phyloP scores from a whole-genome alignment of 2,329 filamentous ascomycete species.

The Ciborinia camelliae region DNA sequence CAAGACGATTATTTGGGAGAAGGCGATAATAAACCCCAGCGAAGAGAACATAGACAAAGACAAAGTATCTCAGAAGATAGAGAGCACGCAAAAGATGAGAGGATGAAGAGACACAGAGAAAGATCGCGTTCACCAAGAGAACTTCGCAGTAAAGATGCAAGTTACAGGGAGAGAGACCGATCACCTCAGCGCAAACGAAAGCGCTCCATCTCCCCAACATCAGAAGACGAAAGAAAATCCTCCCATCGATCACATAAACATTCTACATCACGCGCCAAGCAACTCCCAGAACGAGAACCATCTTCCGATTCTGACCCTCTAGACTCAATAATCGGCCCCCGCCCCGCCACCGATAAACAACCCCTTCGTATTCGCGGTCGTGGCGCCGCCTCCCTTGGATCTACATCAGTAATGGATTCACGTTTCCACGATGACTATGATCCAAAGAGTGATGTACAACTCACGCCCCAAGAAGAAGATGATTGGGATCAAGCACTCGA shows the following conservation, averaged over 20 bases:
- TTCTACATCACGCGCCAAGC: conserved; percentile 18
- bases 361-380: conserved; percentile 59
- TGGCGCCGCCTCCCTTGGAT: conserved; percentile 53
- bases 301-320: conserved; percentile 65
- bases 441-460: conserved; percentile 53
- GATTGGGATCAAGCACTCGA: conserved; percentile 81
- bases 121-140: conserved; percentile 30
- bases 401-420: conserved; percentile 67
- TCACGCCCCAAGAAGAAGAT: conserved; percentile 52
- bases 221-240: neutral
- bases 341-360: conserved; percentile 48
- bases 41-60: conserved; percentile 37
- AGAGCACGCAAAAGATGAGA: conserved; percentile 23
- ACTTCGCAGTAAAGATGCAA: conserved; percentile 29
- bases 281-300: conserved; percentile 13
- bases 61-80: conserved; percentile 26
- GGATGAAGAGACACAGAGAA: conserved; percentile 26
- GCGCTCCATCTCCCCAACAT: conserved; percentile 14
- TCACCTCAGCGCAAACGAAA: conserved; percentile 28
- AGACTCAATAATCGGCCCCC: conserved; percentile 74
- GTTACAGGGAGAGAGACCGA: conserved; percentile 36
- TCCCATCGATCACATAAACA: neutral
- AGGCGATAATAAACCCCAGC: conserved; percentile 19
- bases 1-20: conserved; percentile 14
- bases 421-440: conserved; percentile 71